Conservation (phyloP, 2,329 filamentous ascomycete species). For the Beauveria sp. region DNA sequence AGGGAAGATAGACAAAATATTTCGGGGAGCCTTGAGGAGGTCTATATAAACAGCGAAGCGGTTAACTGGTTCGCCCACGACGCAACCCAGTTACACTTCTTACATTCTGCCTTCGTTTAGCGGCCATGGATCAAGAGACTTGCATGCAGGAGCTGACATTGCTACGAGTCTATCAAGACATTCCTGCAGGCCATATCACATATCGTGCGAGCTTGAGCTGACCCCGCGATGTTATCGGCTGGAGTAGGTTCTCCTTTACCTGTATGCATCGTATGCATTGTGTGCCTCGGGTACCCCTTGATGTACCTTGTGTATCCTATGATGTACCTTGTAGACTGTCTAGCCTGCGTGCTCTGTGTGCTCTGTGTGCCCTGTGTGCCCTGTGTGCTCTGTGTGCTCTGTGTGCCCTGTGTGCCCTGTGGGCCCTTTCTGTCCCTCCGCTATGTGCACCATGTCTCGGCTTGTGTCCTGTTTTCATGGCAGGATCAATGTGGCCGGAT, state of each 20-base stretch:
- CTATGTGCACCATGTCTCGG: neutral
- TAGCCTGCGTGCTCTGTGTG: neutral
- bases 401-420: no score
- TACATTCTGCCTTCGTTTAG: neutral
- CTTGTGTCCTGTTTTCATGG: neutral
- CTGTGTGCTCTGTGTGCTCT: no score
- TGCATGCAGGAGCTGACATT: neutral
- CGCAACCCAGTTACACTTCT: no score
- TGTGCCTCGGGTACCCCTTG: neutral
- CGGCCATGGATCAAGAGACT: neutral
- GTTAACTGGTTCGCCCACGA: no score
- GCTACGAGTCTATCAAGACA: neutral
- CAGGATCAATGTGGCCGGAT: neutral
- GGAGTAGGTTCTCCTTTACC: neutral
- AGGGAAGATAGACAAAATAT: no score
- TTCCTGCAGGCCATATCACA: neutral
- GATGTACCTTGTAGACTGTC: neutral
- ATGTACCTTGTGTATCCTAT: neutral
- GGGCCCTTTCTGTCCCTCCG: neutral
- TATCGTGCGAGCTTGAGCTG: neutral
- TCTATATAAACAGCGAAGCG: no score
- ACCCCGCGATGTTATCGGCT: neutral
- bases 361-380: neutral
- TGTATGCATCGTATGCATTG: neutral
- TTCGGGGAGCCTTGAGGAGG: no score